Percentiles rank a stretch among this genome's conserved stretches.
Conservation (phyloP, 208 protist species). For the Trypanosoma theileri region DNA sequence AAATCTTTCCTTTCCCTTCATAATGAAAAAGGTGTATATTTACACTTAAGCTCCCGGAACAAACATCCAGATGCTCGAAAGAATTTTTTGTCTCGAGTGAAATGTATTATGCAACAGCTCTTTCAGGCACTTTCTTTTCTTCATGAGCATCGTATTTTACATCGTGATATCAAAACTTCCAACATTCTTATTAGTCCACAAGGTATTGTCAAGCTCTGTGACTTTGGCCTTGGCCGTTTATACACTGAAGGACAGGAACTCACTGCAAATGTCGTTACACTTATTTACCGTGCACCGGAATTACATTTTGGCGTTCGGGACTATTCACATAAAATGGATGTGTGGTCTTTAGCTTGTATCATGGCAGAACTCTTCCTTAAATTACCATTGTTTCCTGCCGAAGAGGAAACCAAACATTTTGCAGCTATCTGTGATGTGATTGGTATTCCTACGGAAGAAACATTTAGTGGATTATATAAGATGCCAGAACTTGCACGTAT, state of each 20-base stretch:
- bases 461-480: constrained; percentile 77
- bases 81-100: constrained; percentile 70
- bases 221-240: constrained; percentile 86
- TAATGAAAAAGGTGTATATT: constrained; percentile 31
- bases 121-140: constrained; percentile 73
- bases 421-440: constrained; percentile 88
- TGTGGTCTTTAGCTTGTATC: constrained; percentile 97
- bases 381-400: constrained; percentile 94
- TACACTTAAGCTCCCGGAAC: constrained; percentile 69
- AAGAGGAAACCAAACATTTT: constrained; percentile 88
- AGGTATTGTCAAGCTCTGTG: constrained; percentile 81
- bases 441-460: constrained; percentile 92
- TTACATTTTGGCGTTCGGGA: constrained; percentile 84
- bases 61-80: constrained; percentile 44
- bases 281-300: constrained; percentile 96
- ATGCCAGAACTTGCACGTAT: constrained; percentile 43
- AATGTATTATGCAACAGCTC: constrained; percentile 78
- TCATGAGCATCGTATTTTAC: constrained; percentile 80
- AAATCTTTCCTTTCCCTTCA: constrained; percentile 63
- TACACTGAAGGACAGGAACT: constrained; percentile 82
- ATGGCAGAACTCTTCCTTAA: constrained; percentile 98
- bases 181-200: constrained; percentile 79
- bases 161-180: constrained; percentile 89
- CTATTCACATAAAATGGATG: constrained; percentile 93
- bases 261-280: constrained; percentile 91